These are phyloP conservation scores for Ophiostoma piceae DNA, from an alignment of 2,329 filamentous ascomycete genomes.

Conservation along the genomic window DNA sequence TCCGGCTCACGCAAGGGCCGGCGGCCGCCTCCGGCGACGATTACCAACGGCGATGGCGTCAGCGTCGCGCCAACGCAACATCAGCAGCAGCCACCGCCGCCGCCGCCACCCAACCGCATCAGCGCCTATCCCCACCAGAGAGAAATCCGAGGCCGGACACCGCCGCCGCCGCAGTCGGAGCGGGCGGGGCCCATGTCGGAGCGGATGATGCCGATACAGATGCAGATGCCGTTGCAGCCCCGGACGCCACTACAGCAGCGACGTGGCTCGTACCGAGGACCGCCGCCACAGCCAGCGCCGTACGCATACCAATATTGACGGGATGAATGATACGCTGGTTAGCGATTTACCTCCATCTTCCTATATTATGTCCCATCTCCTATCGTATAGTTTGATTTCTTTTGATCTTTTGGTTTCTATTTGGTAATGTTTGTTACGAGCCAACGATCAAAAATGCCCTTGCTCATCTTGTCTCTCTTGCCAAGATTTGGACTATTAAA, in stretches of 20 bases:
- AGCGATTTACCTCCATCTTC: background rate
- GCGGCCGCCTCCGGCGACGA: conserved; percentile 32
- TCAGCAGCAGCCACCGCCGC: conserved; percentile 10
- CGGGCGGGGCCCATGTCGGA: conserved; percentile 19
- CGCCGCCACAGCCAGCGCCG: conserved; percentile 22
- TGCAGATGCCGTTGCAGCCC: background rate
- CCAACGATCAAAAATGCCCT: background rate
- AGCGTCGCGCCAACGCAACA: background rate
- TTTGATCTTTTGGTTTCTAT: background rate
- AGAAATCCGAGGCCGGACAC: conserved; percentile 25
- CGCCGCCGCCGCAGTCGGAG: conserved; percentile 23
- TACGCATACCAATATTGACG: conserved; percentile 22
- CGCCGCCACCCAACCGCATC: conserved; percentile 13
- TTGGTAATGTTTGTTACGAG: conserved; percentile 3
- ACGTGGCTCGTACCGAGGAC: conserved; percentile 20
- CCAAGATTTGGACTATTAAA: background rate
- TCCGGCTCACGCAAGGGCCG: conserved; percentile 46
- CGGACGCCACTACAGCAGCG: conserved; percentile 24
- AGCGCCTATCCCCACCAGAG: conserved; percentile 20
- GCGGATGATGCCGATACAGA: background rate
- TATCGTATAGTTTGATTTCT: background rate
- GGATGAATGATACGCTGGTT: background rate
- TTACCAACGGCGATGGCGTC: conserved; percentile 19
- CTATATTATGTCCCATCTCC: background rate
- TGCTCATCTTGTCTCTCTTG: background rate